Evolutionary conservation across 305 asterid genomes (phyloP).

Genomic region (Caryopteris hybrid): DNA sequence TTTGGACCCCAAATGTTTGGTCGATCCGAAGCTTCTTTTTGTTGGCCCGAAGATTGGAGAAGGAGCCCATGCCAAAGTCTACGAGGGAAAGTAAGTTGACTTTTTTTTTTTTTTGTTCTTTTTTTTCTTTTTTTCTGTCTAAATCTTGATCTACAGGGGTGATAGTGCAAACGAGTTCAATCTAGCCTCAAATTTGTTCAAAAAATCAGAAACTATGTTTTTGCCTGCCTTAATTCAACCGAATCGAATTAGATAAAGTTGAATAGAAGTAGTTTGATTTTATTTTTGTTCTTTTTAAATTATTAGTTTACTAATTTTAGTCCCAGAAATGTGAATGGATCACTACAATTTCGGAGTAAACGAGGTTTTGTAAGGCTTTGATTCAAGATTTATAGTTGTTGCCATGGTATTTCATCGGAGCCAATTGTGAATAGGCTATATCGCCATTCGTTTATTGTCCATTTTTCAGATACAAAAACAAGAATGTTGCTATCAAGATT

Average conservation of each 20-base stretch:
- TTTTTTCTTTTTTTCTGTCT: constrained; percentile 24
- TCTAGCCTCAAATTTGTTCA: no score
- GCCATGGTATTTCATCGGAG: background rate
- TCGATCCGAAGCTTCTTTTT: constrained; percentile 88
- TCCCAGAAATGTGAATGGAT: background rate
- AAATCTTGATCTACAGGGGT: constrained; percentile 25
- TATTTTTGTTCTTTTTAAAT: no score
- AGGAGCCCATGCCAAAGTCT: constrained; percentile 98
- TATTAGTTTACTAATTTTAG: background rate
- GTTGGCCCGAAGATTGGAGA: constrained; percentile 98
- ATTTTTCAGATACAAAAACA: constrained; percentile 69
- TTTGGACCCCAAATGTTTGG: constrained; percentile 76
- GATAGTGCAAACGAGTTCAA: background rate
- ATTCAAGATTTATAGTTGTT: constrained; percentile 9
- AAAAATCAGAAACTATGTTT: background rate
- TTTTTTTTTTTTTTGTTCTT: constrained; percentile 20
- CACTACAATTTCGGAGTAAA: background rate
- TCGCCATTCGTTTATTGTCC: no score
- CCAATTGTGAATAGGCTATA: no score
- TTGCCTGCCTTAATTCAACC: background rate
- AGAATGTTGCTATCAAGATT: constrained; percentile 89
- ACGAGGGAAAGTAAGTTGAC: constrained; percentile 92
- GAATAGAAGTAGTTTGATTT: no score
- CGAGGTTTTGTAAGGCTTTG: background rate
- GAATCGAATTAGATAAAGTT: background rate